Evolutionary conservation across 352 stramenopile species (phyloP).

Genomic region (Phytophthora hybrid): DNA sequence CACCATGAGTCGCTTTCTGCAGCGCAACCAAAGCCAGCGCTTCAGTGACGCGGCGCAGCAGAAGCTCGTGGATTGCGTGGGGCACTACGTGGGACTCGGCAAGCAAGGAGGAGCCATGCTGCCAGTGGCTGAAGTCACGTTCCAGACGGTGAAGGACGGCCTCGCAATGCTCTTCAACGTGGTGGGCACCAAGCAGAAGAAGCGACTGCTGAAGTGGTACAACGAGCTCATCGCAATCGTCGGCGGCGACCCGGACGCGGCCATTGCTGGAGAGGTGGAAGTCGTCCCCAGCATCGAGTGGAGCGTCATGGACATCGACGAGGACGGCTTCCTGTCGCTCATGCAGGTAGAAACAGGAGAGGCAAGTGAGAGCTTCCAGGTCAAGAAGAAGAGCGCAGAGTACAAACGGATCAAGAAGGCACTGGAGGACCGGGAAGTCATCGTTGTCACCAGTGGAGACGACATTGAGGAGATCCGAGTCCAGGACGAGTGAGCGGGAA

Average conservation of each 20-base stretch:
- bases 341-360: constrained; percentile 74
- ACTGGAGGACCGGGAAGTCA: constrained; percentile 65
- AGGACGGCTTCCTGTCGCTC: constrained; percentile 79
- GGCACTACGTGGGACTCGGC: constrained; percentile 68
- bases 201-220: constrained; percentile 85
- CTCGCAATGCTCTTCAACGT: constrained; percentile 89
- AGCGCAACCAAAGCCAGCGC: constrained; percentile 80
- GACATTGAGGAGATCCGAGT: constrained; percentile 57
- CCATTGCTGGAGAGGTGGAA: constrained; percentile 26
- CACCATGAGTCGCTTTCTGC: constrained; percentile 79
- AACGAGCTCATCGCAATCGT: constrained; percentile 79
- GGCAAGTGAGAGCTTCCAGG: constrained; percentile 71
- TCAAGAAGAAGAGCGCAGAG: constrained; percentile 72
- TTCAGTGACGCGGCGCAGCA: constrained; percentile 86
- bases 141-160: constrained; percentile 80
- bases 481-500: constrained; percentile 31
- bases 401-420: constrained; percentile 78
- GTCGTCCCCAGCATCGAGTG: constrained; percentile 44
- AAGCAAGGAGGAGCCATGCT: constrained; percentile 60
- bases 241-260: constrained; percentile 52
- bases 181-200: constrained; percentile 85
- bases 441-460: constrained; percentile 61
- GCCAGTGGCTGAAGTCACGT: constrained; percentile 61
- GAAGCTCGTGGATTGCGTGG: constrained; percentile 79
- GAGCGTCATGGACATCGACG: constrained; percentile 78